Percentiles rank a stretch among this genome's conserved stretches.
phyloP scores from a whole-genome alignment of 2,329 filamentous ascomycete species.

The Colletotrichum tropicale region DNA sequence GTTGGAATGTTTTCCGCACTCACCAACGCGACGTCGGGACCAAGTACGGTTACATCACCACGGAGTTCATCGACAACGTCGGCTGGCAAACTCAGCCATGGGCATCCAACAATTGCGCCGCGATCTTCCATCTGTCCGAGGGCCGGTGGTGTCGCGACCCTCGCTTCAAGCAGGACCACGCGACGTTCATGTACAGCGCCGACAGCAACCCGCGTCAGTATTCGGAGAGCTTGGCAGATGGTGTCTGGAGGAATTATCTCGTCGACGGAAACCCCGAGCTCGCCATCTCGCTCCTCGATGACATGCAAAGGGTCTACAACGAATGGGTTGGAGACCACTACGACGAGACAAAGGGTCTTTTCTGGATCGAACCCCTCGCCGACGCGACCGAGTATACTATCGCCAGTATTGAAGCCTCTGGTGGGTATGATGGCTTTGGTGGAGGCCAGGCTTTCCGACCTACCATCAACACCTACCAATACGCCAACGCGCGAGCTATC shows the following conservation, averaged over 20 bases:
- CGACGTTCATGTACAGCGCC: slow-evolving; percentile 25
- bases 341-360: slow-evolving; percentile 39
- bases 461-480: slow-evolving; percentile 48
- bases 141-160: slow-evolving; percentile 43
- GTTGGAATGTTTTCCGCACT: slow-evolving; percentile 43
- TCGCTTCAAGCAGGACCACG: slow-evolving; percentile 39
- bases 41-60: slow-evolving; percentile 44
- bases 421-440: slow-evolving; percentile 29
- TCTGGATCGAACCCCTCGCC: slow-evolving; percentile 45
- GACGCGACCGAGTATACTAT: slow-evolving; percentile 48
- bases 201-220: slow-evolving; percentile 20
- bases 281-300: slow-evolving; percentile 39
- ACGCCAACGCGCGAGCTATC: slow-evolving; percentile 45
- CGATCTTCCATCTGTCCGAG: slow-evolving; percentile 41
- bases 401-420: slow-evolving; percentile 23
- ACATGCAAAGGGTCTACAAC: slow-evolving; percentile 42
- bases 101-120: slow-evolving; percentile 26
- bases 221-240: slow-evolving; percentile 16
- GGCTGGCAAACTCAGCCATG: slow-evolving; percentile 5
- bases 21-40: slow-evolving; percentile 43
- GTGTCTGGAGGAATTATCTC: slow-evolving; percentile 28
- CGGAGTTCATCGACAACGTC: slow-evolving; percentile 47
- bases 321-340: slow-evolving; percentile 39
- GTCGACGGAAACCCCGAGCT: slow-evolving; percentile 41
- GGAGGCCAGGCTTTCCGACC: slow-evolving; percentile 47